These are phyloP conservation scores for Cladophialophora psammophila DNA, from an alignment of 2,329 filamentous ascomycete species.

Conservation along the genomic window DNA sequence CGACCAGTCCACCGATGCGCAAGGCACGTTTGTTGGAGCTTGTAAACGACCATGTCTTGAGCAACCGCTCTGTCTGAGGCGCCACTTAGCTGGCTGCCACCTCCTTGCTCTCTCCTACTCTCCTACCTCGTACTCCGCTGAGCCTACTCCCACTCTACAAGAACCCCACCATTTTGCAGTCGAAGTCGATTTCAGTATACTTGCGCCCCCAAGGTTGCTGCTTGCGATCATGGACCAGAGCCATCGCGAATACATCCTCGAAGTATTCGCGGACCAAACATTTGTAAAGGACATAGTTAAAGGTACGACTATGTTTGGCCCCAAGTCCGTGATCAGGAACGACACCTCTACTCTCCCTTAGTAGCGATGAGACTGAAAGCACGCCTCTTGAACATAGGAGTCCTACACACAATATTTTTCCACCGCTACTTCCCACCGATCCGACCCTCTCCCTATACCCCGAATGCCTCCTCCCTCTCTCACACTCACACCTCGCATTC, in stretches of 20 bases:
- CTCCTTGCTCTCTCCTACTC: slow-evolving; percentile 5
- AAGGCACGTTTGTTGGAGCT: slow-evolving; percentile 22
- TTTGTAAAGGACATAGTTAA: slow-evolving; percentile 92
- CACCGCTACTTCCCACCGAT: slow-evolving; percentile 94
- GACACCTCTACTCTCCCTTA: slow-evolving; percentile 24
- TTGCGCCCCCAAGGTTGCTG: slow-evolving; percentile 13
- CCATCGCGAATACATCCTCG: slow-evolving; percentile 88
- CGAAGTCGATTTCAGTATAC: slow-evolving; percentile 9
- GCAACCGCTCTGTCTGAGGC: slow-evolving; percentile 26
- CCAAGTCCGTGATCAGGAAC: neutral
- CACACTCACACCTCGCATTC: slow-evolving; percentile 32
- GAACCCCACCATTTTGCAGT: slow-evolving; percentile 21
- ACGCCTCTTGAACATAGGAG: slow-evolving; percentile 62
- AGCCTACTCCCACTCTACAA: slow-evolving; percentile 12
- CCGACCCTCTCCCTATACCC: slow-evolving; percentile 73
- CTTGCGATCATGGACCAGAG: slow-evolving; percentile 47
- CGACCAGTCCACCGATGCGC: slow-evolving; percentile 15
- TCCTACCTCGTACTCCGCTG: neutral
- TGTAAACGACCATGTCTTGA: slow-evolving; percentile 37
- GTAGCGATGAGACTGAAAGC: neutral
- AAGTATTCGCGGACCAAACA: slow-evolving; percentile 88
- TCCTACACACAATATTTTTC: slow-evolving; percentile 98
- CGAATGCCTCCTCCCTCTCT: slow-evolving; percentile 33
- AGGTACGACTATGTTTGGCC: slow-evolving; percentile 62
- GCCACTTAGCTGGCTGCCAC: slow-evolving; percentile 40